phyloP scores from a whole-genome alignment of 805 yeast species.

The Wickerhamiella sergipiensis region DNA sequence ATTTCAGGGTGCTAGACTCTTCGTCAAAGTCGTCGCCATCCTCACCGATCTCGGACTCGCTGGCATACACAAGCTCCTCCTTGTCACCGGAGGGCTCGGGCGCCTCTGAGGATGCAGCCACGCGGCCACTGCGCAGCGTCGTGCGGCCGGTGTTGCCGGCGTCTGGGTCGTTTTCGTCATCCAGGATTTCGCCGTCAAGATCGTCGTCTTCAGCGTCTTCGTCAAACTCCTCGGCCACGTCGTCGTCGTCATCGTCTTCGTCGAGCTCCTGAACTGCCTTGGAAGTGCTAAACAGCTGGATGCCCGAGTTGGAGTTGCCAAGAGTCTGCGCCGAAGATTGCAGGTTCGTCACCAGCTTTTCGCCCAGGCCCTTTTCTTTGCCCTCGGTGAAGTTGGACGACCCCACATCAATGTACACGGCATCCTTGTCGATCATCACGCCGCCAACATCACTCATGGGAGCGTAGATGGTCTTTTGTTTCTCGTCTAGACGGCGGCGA shows the following conservation, averaged over 20 bases:
- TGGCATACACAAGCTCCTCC: conserved; percentile 12
- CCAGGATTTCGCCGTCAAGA: conserved; percentile 25
- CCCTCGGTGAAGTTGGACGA: conserved; percentile 41
- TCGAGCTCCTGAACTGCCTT: conserved; percentile 34
- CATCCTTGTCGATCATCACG: conserved; percentile 90
- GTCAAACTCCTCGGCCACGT: conserved; percentile 28
- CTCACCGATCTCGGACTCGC: conserved; percentile 15
- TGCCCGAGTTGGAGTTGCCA: conserved; percentile 45
- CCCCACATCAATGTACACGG: conserved; percentile 84
- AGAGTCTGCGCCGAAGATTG: conserved; percentile 55
- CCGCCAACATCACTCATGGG: conserved; percentile 99
- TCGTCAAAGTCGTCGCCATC: conserved; percentile 12
- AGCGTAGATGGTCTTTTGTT: conserved; percentile 87
- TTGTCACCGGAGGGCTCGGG: not conserved
- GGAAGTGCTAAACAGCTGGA: conserved; percentile 58
- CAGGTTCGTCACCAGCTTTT: conserved; percentile 65
- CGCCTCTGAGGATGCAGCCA: not conserved
- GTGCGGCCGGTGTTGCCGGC: conserved; percentile 16
- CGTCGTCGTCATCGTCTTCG: conserved; percentile 27
- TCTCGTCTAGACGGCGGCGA: conserved; percentile 85
- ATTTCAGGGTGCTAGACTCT: conserved; percentile 22
- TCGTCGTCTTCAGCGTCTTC: conserved; percentile 23
- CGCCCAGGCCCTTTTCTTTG: conserved; percentile 71
- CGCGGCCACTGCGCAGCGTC: conserved; percentile 13
- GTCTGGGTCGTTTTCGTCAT: conserved; percentile 35